Base-by-base conservation (phyloP, 1,284 basidiomycete genomes). In the Ustilago shanxiensis region DNA sequence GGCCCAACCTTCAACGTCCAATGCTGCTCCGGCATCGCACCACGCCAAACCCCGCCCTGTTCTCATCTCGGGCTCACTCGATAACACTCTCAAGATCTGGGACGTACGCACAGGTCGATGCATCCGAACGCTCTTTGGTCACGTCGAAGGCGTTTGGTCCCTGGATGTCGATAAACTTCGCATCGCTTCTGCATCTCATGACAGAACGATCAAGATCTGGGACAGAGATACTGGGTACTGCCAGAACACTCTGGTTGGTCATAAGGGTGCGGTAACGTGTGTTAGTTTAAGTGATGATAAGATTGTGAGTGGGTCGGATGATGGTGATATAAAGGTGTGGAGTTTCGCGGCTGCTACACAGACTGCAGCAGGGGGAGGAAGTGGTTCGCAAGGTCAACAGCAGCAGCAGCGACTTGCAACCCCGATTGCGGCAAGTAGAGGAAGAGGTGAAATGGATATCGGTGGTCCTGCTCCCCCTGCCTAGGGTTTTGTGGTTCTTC, bases 81-180 rank as follows among this genome's bases (percentile, higher is more conserved):
- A 99, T 86, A 98, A 98, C 85, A 98, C 95, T 16, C 92, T 99
- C 87, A 95, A 95, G 86, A 84, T 96, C 18, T 99, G 97, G 97
- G 95, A 98, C 83, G 91, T 98, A 47, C 93, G 96, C 77, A 91
- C 91, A 1, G 94, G 93, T 28, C 91, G 92, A 79, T 90, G 92
- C 52, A 88, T 91, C 55, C 89, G 90, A 79, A 98, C 97, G 35
- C 89, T 97, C 66, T 99, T 99, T 86, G 97, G 96, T 0, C 95
- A 97, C 71, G 87, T 88, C 51, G 95, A 97, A 84, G 97, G 97
- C 62, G 95, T 99, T 9, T 99, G 96, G 96, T 91, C 91, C 14
- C 92, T 99, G 33, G 95, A 94, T 55, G 92, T 93, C 72, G 95
- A 99, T 87, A 93, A 94, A 83, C 88, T 98, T 80, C 90, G 97